A percentile compares a stretch with the other conserved stretches of the same genome.
phyloP scores from a whole-genome alignment of 352 stramenopile genomes.

The Phytopythium montanum region DNA sequence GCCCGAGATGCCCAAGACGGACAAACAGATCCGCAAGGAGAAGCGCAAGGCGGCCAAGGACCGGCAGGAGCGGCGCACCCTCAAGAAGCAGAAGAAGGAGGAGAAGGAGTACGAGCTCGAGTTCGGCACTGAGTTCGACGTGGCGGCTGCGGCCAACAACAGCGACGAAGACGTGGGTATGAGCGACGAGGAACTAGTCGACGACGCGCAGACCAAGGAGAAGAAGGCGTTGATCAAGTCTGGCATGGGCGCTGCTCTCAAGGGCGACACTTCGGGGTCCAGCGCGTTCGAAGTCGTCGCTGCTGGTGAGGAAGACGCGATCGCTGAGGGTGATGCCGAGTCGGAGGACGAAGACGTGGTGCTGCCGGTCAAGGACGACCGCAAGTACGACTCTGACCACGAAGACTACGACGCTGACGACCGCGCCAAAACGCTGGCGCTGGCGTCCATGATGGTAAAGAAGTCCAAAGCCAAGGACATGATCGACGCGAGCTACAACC shows the following conservation, averaged over 20 bases:
- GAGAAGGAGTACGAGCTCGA: conserved; percentile 83
- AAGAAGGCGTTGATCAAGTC: conserved; percentile 85
- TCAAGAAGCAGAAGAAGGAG: conserved; percentile 81
- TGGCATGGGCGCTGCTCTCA: conserved; percentile 72
- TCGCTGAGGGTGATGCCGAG: conserved; percentile 24
- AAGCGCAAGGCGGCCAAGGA: conserved; percentile 95
- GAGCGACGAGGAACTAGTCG: conserved; percentile 35
- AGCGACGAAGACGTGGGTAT: conserved; percentile 40
- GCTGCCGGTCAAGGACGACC: conserved; percentile 75
- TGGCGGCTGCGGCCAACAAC: conserved; percentile 33
- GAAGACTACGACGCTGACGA: conserved; percentile 98
- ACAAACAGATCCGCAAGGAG: conserved; percentile 97
- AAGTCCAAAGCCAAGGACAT: conserved; percentile 97
- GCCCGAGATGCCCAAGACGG: conserved; percentile 95
- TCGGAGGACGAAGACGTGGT: conserved; percentile 33
- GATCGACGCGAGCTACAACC: conserved; percentile 99
- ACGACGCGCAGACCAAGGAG: conserved; percentile 55
- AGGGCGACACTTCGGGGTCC: conserved; percentile 12
- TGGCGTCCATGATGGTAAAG: conserved; percentile 98
- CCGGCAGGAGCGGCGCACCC: conserved; percentile 81
- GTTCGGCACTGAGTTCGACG: conserved; percentile 66
- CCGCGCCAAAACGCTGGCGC: conserved; percentile 93
- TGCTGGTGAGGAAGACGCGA: conserved; percentile 36
- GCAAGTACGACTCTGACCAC: conserved; percentile 94
- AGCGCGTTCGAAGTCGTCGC: conserved; percentile 47